Conservation (phyloP, 1,284 basidiomycete genomes). For the Ustilago lituana region DNA sequence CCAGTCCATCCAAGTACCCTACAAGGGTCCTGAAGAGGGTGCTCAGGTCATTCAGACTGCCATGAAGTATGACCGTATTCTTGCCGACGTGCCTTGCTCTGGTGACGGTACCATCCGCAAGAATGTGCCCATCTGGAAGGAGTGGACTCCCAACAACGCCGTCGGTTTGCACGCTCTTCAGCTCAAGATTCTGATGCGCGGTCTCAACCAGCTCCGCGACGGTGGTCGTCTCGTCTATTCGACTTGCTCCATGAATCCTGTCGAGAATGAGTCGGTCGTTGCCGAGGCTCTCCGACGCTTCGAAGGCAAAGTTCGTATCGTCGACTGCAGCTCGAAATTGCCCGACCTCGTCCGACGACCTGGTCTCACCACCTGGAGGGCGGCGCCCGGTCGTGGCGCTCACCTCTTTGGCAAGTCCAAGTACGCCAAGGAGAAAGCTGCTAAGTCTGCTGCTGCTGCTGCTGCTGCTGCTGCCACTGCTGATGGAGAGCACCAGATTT, state of each 20-base stretch:
- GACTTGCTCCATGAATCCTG: constrained; percentile 95
- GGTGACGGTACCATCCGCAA: constrained; percentile 97
- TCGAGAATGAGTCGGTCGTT: constrained; percentile 97
- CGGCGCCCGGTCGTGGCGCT: constrained; percentile 57
- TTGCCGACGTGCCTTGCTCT: constrained; percentile 97
- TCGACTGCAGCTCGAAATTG: constrained; percentile 79
- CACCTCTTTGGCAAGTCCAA: constrained; percentile 54
- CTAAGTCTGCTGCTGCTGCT: constrained; percentile 19
- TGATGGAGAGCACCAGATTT: constrained; percentile 22
- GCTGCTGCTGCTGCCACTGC: constrained; percentile 21
- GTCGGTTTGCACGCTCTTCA: constrained; percentile 93
- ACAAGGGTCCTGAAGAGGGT: constrained; percentile 35
- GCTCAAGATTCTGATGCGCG: constrained; percentile 87
- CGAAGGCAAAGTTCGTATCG: constrained; percentile 77
- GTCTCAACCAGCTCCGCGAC: constrained; percentile 86
- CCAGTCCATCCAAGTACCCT: constrained; percentile 68
- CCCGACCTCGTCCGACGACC: constrained; percentile 77
- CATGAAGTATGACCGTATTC: constrained; percentile 88
- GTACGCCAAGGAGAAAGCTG: constrained; percentile 36
- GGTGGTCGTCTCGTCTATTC: constrained; percentile 95
- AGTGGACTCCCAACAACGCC: constrained; percentile 87
- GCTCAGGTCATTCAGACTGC: constrained; percentile 65
- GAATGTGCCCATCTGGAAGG: constrained; percentile 94
- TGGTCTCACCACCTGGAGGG: constrained; percentile 63
- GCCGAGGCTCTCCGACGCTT: constrained; percentile 73